These are phyloP conservation scores for Backusella australiensis DNA, from an alignment of 192 early-diverging fungal genomes.

Conservation along the genomic window DNA sequence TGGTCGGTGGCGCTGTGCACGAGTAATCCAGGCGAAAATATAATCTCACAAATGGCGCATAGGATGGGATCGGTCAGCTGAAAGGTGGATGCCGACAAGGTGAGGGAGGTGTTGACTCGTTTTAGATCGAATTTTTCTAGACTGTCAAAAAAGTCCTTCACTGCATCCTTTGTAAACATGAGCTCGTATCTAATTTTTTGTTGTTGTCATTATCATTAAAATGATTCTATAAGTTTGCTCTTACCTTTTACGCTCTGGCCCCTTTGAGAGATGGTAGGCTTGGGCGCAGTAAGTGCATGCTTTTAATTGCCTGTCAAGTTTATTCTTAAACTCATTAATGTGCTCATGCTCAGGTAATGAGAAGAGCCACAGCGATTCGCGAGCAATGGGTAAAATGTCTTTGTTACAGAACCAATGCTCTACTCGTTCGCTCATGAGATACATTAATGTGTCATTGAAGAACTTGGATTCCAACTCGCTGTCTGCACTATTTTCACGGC, in stretches of 20 bases:
- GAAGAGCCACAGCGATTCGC: slow-evolving; percentile 34
- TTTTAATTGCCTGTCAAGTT: slow-evolving; percentile 21
- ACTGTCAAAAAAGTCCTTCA: slow-evolving; percentile 18
- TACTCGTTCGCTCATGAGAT: slow-evolving; percentile 15
- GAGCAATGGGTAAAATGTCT: slow-evolving; percentile 14
- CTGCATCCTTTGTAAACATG: slow-evolving; percentile 17
- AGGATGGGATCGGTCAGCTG: background rate
- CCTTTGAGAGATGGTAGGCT: slow-evolving; percentile 25
- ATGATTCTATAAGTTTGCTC: background rate
- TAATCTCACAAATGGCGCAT: slow-evolving; percentile 25
- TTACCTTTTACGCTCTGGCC: slow-evolving; percentile 15
- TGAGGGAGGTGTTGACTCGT: background rate
- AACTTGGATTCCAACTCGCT: slow-evolving; percentile 34
- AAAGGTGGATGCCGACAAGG: background rate
- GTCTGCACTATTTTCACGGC: background rate
- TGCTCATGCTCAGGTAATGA: slow-evolving; percentile 32
- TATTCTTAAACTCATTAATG: slow-evolving; percentile 30
- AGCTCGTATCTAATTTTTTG: slow-evolving; percentile 11
- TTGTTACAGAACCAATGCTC: slow-evolving; percentile 37
- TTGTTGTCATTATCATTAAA: background rate
- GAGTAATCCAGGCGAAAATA: slow-evolving; percentile 10
- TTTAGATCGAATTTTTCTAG: slow-evolving; percentile 17
- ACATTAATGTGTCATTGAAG: slow-evolving; percentile 34
- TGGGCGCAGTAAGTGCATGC: slow-evolving; percentile 24
- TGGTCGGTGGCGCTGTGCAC: background rate